These are phyloP conservation scores for Pyrenochaeta sp. DNA, from an alignment of 2,329 filamentous ascomycete species.

Conservation along the genomic window DNA sequence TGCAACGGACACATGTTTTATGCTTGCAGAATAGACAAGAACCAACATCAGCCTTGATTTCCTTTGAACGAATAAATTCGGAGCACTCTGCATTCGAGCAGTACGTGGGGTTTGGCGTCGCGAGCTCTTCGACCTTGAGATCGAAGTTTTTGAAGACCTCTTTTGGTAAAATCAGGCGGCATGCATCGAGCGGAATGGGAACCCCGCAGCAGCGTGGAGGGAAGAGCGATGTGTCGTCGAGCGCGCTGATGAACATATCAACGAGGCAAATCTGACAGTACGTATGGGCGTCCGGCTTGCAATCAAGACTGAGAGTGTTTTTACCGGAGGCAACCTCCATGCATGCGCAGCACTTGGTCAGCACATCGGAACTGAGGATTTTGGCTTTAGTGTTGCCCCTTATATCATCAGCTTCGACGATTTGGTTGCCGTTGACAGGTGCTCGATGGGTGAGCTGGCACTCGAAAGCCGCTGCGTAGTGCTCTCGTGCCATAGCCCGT, in stretches of 20 bases:
- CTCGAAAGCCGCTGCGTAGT: constrained; percentile 3
- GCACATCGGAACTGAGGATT: not conserved
- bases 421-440: not conserved
- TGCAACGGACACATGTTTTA: constrained; percentile 22
- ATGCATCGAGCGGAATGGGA: constrained; percentile 20
- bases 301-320: constrained; percentile 4
- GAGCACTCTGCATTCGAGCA: constrained; percentile 19
- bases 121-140: constrained; percentile 24
- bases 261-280: not conserved
- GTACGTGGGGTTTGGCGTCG: constrained; percentile 25
- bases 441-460: not conserved
- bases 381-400: not conserved
- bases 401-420: not conserved
- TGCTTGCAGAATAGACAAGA: constrained; percentile 18
- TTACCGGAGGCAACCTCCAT: not conserved
- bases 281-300: constrained; percentile 7
- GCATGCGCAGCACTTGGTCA: not conserved
- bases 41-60: constrained; percentile 14
- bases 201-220: constrained; percentile 31
- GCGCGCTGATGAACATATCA: constrained; percentile 17
- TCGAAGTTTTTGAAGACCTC: constrained; percentile 18
- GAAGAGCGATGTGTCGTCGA: constrained; percentile 27
- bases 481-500: constrained; percentile 5
- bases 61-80: constrained; percentile 15
- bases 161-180: constrained; percentile 13